Base-by-base conservation (phyloP, 805 yeast species). In the Cephaloascus fragrans region DNA sequence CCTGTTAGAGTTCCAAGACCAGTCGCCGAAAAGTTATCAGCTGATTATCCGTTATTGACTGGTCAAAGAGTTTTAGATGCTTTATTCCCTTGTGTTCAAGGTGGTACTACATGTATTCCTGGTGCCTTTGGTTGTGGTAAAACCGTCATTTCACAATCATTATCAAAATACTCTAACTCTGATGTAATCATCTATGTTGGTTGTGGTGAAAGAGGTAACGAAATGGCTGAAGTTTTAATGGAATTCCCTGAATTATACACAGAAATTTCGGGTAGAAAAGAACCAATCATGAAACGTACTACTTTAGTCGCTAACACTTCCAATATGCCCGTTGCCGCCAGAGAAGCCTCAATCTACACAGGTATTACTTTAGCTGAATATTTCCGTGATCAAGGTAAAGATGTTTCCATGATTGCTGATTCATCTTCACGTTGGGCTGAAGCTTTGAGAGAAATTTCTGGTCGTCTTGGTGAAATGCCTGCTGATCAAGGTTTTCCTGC, bases 401-500 rank as follows among this genome's bases (percentile, higher is more conserved):
- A 93, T 59, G 98, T 93, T 47, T 80, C 97, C 26, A 93, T 93
- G 97, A 93, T 93, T 83, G 99, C 99, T 44, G 99, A 93, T 65
- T 93, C 98, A 4, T 90, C 97, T 26, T 89, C 97, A 26, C 89
- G 99, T 75, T 93, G 99, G 99, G 99, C 99, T 35, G 99, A 93
- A 73, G 99, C 99, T 45, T 76, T 93, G 61, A 89, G 99, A 82
- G 99, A 93, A 77, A 83, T 93, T 62, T 89, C 97, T 39, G 99
- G 99, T 77, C 95, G 99, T 77, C 75, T 93, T 63, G 99, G 98
- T 69, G 99, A 93, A 75, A 93, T 93, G 99, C 99, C 99, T 61
- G 99, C 99, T 45, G 99, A 93, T 69, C 98, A 94, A 74, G 99
- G 99, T 74, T 93, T 89, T 93, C 99, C 99, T 45, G 99, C 99